A percentile compares a stretch with the other conserved stretches of the same genome.
Conservation (phyloP, 495 filamentous ascomycete genomes). For the Penicillium soppii region DNA sequence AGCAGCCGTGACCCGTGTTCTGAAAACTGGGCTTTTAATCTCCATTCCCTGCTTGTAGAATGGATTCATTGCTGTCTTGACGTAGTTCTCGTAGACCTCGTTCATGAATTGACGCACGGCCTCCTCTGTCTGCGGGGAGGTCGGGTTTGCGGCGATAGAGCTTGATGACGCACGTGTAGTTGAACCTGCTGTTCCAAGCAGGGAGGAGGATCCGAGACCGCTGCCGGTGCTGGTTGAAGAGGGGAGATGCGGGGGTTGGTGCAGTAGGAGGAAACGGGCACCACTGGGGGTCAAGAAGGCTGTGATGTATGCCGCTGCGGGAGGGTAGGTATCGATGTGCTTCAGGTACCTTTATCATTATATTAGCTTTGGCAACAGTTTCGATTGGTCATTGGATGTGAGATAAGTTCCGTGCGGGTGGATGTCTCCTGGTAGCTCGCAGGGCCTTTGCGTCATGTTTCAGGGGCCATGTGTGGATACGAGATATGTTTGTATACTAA, state of each 20-base stretch:
- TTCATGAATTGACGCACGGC: slow-evolving; percentile 89
- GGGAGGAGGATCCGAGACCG: slow-evolving; percentile 33
- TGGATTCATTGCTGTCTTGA: slow-evolving; percentile 96
- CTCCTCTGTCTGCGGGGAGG: slow-evolving; percentile 84
- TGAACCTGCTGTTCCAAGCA: slow-evolving; percentile 27
- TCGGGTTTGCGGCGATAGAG: slow-evolving; percentile 77
- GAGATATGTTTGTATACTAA: slow-evolving; percentile 33
- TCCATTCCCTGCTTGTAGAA: slow-evolving; percentile 84
- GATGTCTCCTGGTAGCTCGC: background rate
- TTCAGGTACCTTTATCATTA: slow-evolving; percentile 76
- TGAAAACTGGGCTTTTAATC: slow-evolving; percentile 82
- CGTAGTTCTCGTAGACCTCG: slow-evolving; percentile 91
- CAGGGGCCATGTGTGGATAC: background rate
- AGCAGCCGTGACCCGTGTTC: slow-evolving; percentile 73
- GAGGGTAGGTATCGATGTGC: slow-evolving; percentile 86
- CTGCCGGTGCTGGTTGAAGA: slow-evolving; percentile 26
- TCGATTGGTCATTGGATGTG: background rate
- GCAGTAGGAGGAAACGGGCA: slow-evolving; percentile 82
- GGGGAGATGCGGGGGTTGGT: slow-evolving; percentile 62
- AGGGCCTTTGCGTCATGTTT: background rate
- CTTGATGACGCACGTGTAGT: slow-evolving; percentile 54
- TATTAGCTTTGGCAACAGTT: slow-evolving; percentile 11
- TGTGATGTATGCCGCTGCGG: slow-evolving; percentile 75
- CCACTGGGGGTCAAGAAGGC: slow-evolving; percentile 78
- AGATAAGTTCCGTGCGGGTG: background rate